Conservation (phyloP, 495 filamentous ascomycete genomes). For the Filosporella fistucella region DNA sequence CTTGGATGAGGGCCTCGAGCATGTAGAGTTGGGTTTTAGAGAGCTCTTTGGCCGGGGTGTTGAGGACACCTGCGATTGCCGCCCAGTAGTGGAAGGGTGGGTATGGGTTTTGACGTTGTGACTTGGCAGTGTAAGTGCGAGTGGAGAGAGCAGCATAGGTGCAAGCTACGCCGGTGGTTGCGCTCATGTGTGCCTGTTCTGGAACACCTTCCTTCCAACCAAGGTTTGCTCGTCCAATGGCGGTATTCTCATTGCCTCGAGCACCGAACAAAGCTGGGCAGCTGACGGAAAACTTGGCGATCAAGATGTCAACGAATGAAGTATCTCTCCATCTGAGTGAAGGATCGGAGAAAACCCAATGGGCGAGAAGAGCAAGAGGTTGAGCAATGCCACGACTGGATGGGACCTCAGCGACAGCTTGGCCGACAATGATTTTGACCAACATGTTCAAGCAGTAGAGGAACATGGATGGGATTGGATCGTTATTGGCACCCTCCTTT, state of each 20-base stretch:
- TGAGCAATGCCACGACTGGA: constrained; percentile 69
- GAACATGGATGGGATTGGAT: constrained; percentile 59
- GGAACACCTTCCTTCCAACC: constrained; percentile 68
- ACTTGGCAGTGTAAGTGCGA: constrained; percentile 66
- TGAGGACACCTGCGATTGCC: constrained; percentile 65
- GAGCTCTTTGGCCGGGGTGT: constrained; percentile 60
- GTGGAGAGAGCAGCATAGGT: constrained; percentile 79
- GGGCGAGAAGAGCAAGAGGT: constrained; percentile 72
- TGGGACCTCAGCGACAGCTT: constrained; percentile 71
- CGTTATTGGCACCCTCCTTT: constrained; percentile 50
- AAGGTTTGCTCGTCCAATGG: constrained; percentile 59
- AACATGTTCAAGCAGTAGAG: constrained; percentile 83
- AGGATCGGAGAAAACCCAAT: constrained; percentile 66
- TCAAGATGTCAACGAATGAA: constrained; percentile 77
- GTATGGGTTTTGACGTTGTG: constrained; percentile 63
- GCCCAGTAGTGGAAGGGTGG: constrained; percentile 79
- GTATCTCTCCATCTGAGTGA: constrained; percentile 64
- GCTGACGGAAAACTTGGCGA: constrained; percentile 76
- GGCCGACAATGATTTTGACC: constrained; percentile 68
- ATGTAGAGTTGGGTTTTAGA: constrained; percentile 75
- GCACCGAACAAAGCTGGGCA: constrained; percentile 89
- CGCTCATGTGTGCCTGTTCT: constrained; percentile 67
- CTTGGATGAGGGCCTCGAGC: constrained; percentile 71
- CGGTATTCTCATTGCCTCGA: constrained; percentile 68
- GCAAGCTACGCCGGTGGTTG: constrained; percentile 79